Conservation (phyloP, 2,329 filamentous ascomycete species). For the Fusarium sp. region DNA sequence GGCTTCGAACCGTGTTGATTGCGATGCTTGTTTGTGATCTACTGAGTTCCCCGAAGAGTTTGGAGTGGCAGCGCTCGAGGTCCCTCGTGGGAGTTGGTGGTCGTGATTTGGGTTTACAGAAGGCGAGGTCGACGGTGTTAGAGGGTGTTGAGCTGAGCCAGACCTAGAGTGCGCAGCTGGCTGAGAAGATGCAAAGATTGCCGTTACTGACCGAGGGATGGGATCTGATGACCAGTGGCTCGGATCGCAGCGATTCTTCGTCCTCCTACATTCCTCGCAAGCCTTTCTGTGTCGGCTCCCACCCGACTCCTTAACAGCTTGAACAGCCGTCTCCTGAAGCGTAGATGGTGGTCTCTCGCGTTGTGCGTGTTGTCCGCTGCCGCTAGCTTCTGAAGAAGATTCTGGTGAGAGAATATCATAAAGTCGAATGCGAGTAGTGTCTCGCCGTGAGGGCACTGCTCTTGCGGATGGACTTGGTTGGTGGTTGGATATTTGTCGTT, state of each 20-base stretch:
- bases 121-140: not conserved
- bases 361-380: not conserved
- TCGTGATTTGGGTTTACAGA: not conserved
- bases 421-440: not conserved
- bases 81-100: too few relatives aligned
- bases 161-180: not conserved
- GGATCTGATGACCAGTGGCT: too few relatives aligned
- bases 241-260: not conserved
- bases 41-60: too few relatives aligned
- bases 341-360: not conserved
- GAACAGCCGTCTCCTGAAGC: not conserved
- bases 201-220: too few relatives aligned
- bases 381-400: not conserved
- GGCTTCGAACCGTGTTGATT: too few relatives aligned
- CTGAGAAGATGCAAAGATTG: too few relatives aligned
- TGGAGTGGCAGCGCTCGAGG: too few relatives aligned
- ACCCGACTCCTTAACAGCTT: not conserved
- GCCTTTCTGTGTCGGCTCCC: not conserved
- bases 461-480: not conserved
- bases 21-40: too few relatives aligned
- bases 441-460: not conserved
- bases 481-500: not conserved
- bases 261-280: not conserved
- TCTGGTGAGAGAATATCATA: not conserved
- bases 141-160: not conserved